Conservation (phyloP, 78 protist genomes). For the Dictyostelium capitatum region DNA sequence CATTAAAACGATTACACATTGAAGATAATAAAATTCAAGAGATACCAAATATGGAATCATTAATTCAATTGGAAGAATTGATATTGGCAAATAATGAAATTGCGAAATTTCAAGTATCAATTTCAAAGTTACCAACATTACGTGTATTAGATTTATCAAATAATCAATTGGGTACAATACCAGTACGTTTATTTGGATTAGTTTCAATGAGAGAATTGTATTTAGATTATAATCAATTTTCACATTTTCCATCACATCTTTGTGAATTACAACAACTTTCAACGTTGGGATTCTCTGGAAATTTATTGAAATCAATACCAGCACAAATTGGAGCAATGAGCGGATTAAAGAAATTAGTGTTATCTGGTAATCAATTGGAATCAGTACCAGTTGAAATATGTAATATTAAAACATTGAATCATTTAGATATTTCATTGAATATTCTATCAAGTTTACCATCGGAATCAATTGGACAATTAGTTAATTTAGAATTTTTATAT, state of each 20-base stretch:
- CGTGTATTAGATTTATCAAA: slow-evolving; percentile 32
- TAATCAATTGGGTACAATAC: slow-evolving; percentile 67
- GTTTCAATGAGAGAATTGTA: slow-evolving; percentile 1
- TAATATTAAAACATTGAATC: background rate
- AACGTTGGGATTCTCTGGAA: slow-evolving; percentile 32
- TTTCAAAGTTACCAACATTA: slow-evolving; percentile 11
- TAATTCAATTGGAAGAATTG: slow-evolving; percentile 56
- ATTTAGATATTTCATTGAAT: slow-evolving; percentile 56
- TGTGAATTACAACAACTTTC: slow-evolving; percentile 40
- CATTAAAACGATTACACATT: slow-evolving; percentile 13
- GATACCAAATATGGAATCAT: slow-evolving; percentile 43
- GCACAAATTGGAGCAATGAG: slow-evolving; percentile 31
- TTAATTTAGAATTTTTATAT: background rate
- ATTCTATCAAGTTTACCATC: slow-evolving; percentile 6
- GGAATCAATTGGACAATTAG: slow-evolving; percentile 9
- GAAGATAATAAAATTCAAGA: slow-evolving; percentile 65
- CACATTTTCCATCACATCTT: slow-evolving; percentile 62
- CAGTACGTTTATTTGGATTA: slow-evolving; percentile 64
- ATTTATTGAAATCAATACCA: slow-evolving; percentile 42
- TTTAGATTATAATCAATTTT: slow-evolving; percentile 41
- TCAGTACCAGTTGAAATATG: slow-evolving; percentile 19
- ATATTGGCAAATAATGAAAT: slow-evolving; percentile 32
- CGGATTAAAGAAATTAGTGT: slow-evolving; percentile 17
- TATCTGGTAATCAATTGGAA: slow-evolving; percentile 62
- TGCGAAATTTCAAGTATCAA: slow-evolving; percentile 62